Evolutionary conservation across 2,329 filamentous ascomycete genomes (phyloP).

Genomic region (Eutypella sp.): DNA sequence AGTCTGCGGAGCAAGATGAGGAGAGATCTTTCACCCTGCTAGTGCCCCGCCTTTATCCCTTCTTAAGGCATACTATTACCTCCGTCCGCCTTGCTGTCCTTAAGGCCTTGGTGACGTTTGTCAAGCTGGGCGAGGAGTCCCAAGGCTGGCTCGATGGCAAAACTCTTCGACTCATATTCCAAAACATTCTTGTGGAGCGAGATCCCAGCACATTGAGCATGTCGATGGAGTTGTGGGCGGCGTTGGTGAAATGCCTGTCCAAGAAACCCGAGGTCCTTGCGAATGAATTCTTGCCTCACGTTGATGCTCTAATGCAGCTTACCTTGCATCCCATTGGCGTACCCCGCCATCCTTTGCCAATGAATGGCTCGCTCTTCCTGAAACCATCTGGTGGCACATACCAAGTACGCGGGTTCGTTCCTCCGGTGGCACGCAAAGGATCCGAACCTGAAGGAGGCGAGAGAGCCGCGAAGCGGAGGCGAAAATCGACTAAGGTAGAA

Average conservation of each 20-base stretch:
- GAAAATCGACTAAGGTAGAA: slow-evolving; percentile 80
- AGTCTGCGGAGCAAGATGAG: slow-evolving; percentile 74
- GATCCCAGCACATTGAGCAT: slow-evolving; percentile 77
- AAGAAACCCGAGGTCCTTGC: slow-evolving; percentile 61
- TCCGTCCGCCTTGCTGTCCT: slow-evolving; percentile 91
- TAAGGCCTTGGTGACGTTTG: slow-evolving; percentile 87
- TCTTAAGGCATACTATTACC: slow-evolving; percentile 93
- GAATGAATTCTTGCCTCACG: slow-evolving; percentile 67
- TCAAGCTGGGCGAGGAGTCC: slow-evolving; percentile 76
- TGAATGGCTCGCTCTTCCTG: slow-evolving; percentile 85
- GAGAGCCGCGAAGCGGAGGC: slow-evolving; percentile 67
- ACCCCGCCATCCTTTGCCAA: slow-evolving; percentile 81
- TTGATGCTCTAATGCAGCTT: slow-evolving; percentile 77
- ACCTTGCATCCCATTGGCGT: slow-evolving; percentile 90
- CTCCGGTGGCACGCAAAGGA: slow-evolving; percentile 41
- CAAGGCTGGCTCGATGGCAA: slow-evolving; percentile 91
- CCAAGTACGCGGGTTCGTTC: slow-evolving; percentile 44
- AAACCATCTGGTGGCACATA: slow-evolving; percentile 89
- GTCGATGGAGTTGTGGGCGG: slow-evolving; percentile 82
- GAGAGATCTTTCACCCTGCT: slow-evolving; percentile 88
- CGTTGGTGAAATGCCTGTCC: slow-evolving; percentile 66
- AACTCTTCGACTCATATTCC: slow-evolving; percentile 82
- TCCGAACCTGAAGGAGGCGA: slow-evolving; percentile 53
- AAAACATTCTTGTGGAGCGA: slow-evolving; percentile 90
- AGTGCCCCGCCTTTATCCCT: slow-evolving; percentile 90